Evolutionary conservation across 495 filamentous ascomycete genomes (phyloP), one percentile per base, ranked within the genome.

Genomic region (Pyrenula massariospora): DNA sequence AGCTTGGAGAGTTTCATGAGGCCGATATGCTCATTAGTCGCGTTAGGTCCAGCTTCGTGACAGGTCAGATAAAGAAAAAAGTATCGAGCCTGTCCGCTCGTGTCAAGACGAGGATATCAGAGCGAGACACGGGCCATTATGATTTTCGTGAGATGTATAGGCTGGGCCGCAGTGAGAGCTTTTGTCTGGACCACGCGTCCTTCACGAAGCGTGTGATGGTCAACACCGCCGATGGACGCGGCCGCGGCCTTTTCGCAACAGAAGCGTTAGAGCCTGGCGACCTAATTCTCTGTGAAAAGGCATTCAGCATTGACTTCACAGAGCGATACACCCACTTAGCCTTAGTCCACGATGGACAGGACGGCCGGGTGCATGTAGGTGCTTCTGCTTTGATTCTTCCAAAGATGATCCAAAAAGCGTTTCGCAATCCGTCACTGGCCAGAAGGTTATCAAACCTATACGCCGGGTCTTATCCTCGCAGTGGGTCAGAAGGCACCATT

Each of bases 281-380:
- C 3, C 66, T 83, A 12, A 60, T 83, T 0, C 56, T 82, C 15
- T 80, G 74, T 52, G 78, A 83, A 58, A 84, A 83, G 56, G 77
- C 79, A 0, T 80, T 83, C 54, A 22, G 25, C 48, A 15, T 10
- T 11, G 11, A 12, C 25, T 0, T 25, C 15, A 15, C 15, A 54
- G 19, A 22, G 57, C 54, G 51, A 66, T 67, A 49, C 64, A 63
- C 23, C 65, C 62, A 48, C 56, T 64, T 59, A 22, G 59, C 53
- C 1, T 15, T 75, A 12, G 55, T 75, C 11, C 56, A 77, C 2
- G 70, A 75, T 57, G 11, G 58, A 2, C 60, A 73, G 10, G 70
- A 59, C 19, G 55, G 64, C 3, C 62, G 24, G 10, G 58, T 58
- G 12, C 58, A 36, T 3, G 60, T 72, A 21, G 70, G 69, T 1